These are phyloP conservation scores for Fusarium oligoseptatum DNA, from an alignment of 2,329 filamentous ascomycete species.

Conservation along the genomic window DNA sequence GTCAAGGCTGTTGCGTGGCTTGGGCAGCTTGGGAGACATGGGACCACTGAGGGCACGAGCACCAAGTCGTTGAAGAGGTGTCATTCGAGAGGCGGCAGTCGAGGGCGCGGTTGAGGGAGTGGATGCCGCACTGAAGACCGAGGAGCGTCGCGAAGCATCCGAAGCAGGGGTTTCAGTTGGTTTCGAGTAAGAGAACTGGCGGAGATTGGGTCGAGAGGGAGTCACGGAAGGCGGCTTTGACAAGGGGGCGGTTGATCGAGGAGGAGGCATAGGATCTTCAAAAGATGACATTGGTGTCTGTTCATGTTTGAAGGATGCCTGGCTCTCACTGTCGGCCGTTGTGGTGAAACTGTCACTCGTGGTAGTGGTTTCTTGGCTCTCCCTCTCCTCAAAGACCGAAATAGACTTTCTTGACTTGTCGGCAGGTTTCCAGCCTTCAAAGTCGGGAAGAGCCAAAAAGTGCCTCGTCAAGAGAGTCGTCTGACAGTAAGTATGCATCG, in stretches of 20 bases:
- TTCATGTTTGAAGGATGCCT: slow-evolving; percentile 40
- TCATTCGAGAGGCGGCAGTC: slow-evolving; percentile 59
- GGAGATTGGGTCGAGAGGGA: slow-evolving; percentile 49
- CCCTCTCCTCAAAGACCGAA: slow-evolving; percentile 61
- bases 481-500: slow-evolving; percentile 64
- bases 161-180: slow-evolving; percentile 52
- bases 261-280: slow-evolving; percentile 48
- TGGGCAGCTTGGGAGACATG: slow-evolving; percentile 48
- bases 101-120: slow-evolving; percentile 59
- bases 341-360: not conserved
- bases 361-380: slow-evolving; percentile 45
- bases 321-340: slow-evolving; percentile 36
- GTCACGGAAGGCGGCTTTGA: slow-evolving; percentile 43
- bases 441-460: slow-evolving; percentile 64
- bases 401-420: slow-evolving; percentile 54
- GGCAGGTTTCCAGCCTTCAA: slow-evolving; percentile 61
- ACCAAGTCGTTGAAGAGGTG: slow-evolving; percentile 68
- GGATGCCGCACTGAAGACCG: slow-evolving; percentile 53
- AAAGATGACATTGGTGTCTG: slow-evolving; percentile 41
- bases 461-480: slow-evolving; percentile 70
- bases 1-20: slow-evolving; percentile 43
- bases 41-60: slow-evolving; percentile 55
- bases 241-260: slow-evolving; percentile 37
- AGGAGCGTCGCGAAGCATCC: slow-evolving; percentile 51
- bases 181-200: slow-evolving; percentile 53